Percentiles rank a stretch among this genome's conserved stretches.
Conservation (phyloP, 495 filamentous ascomycete genomes). For the Aspergillus cristatus region DNA sequence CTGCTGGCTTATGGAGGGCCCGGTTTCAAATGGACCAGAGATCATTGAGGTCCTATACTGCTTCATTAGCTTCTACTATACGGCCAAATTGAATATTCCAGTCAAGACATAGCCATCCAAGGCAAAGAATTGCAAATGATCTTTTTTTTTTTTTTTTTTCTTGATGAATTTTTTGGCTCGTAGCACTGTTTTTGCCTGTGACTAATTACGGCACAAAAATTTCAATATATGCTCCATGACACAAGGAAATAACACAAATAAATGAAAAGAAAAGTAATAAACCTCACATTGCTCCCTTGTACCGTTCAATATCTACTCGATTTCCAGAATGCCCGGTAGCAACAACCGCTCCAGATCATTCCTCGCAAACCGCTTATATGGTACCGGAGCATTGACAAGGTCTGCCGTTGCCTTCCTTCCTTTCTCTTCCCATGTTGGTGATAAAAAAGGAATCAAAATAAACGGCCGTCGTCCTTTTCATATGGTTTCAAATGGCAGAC, state of each 20-base stretch:
- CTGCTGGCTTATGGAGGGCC: too few relatives aligned
- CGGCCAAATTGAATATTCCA: too few relatives aligned
- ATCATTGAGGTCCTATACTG: too few relatives aligned
- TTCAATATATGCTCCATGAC: neutral
- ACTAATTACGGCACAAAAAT: neutral
- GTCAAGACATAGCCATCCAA: too few relatives aligned
- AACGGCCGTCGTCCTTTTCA: too few relatives aligned
- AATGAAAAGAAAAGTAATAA: neutral
- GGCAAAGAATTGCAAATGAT: neutral
- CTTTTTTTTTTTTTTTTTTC: neutral
- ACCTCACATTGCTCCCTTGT: slow-evolving; percentile 1
- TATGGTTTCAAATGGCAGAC: neutral
- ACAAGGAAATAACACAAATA: neutral
- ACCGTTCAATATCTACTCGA: neutral
- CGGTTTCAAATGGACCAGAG: too few relatives aligned
- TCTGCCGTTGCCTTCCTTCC: neutral
- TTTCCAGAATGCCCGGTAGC: too few relatives aligned
- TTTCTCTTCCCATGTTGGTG: neutral
- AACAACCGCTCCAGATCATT: too few relatives aligned
- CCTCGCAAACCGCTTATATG: too few relatives aligned
- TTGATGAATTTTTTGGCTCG: neutral
- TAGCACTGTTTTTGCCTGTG: neutral
- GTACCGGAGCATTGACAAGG: neutral
- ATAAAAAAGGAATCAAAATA: neutral
- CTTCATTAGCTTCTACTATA: too few relatives aligned